Percentiles rank a stretch among this genome's conserved stretches.
phyloP scores from a whole-genome alignment of 768 basidiomycete genomes.

The Neoboletus brunneissimus region DNA sequence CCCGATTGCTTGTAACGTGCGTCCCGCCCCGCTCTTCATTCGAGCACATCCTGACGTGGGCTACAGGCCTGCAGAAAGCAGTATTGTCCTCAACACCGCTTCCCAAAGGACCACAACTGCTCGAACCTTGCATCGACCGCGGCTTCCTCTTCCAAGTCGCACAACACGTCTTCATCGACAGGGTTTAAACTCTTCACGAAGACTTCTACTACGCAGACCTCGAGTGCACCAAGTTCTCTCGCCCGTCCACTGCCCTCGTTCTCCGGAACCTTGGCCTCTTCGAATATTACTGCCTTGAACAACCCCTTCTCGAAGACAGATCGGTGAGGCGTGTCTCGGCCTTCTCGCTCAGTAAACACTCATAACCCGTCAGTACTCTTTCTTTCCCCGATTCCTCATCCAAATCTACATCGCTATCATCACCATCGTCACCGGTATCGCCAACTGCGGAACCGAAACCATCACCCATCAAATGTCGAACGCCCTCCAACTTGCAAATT shows the following conservation, averaged over 20 bases:
- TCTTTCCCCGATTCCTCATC: conserved; percentile 23
- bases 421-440: neutral
- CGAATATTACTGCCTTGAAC: conserved; percentile 18
- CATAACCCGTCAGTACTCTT: conserved; percentile 59
- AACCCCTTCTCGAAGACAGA: conserved; percentile 50
- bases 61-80: conserved; percentile 64
- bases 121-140: conserved; percentile 15
- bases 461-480: conserved; percentile 24
- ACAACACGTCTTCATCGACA: neutral
- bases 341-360: conserved; percentile 48
- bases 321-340: conserved; percentile 52
- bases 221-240: conserved; percentile 5
- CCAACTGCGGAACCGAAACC: conserved; percentile 18
- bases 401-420: conserved; percentile 8
- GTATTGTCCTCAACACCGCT: conserved; percentile 78
- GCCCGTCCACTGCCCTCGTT: neutral
- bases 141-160: conserved; percentile 15
- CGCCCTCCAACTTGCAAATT: conserved; percentile 32
- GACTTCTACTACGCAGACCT: conserved; percentile 1
- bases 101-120: conserved; percentile 71
- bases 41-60: neutral
- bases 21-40: conserved; percentile 30
- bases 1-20: conserved; percentile 71
- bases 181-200: conserved; percentile 8
- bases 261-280: conserved; percentile 12